Conservation (phyloP, 768 basidiomycete genomes). For the Collybiopsis luxurians region DNA sequence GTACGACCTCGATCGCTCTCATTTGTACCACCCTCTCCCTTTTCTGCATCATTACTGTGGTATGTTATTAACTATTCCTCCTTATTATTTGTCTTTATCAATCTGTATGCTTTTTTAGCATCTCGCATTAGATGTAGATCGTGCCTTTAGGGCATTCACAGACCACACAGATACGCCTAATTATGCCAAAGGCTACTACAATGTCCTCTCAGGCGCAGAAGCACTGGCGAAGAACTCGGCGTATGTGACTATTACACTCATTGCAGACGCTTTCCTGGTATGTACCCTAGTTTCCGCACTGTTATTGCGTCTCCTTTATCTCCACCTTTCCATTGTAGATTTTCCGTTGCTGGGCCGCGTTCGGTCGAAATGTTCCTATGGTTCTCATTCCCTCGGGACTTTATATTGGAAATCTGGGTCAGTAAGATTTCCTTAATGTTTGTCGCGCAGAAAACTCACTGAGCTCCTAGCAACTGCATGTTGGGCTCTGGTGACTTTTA, state of each 20-base stretch:
- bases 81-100: neutral
- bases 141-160: conserved; percentile 6
- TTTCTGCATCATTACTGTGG: conserved; percentile 5
- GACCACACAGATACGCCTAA: conserved; percentile 3
- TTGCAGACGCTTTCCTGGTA: conserved; percentile 8
- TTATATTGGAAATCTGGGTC: conserved; percentile 3
- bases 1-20: neutral
- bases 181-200: conserved; percentile 3
- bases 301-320: neutral
- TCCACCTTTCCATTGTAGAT: neutral
- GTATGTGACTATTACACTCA: conserved; percentile 7
- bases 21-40: neutral
- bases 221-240: conserved; percentile 8
- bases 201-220: conserved; percentile 3
- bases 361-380: neutral
- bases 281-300: neutral
- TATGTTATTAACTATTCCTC: neutral
- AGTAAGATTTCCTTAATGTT: neutral
- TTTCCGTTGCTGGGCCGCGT: conserved; percentile 4
- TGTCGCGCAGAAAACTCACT: neutral
- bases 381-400: neutral
- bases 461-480: neutral
- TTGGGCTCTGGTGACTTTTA: conserved; percentile 3
- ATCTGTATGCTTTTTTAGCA: neutral
- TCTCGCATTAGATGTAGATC: conserved; percentile 4